phyloP scores from a whole-genome alignment of 169 alveolate genomes.

The Cryptosporidium tyzzeri region DNA sequence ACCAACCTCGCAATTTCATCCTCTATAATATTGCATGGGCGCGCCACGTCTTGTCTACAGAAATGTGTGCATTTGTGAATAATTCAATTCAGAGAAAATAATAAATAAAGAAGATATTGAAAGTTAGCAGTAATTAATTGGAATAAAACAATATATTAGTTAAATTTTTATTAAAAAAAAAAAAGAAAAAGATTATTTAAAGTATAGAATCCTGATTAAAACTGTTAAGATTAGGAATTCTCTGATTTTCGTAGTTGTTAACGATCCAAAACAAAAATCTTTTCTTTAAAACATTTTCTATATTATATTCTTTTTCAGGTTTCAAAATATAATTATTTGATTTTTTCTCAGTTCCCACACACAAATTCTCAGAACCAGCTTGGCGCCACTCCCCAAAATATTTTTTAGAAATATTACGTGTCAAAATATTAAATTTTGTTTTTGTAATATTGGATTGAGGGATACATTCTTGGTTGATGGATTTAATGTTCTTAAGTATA shows the following conservation, averaged over 20 bases:
- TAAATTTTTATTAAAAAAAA: too few species aligned
- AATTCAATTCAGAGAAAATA: background rate
- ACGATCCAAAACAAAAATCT: constrained; percentile 32
- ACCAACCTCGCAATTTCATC: too few species aligned
- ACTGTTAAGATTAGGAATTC: background rate
- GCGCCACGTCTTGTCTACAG: background rate
- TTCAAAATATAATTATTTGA: background rate
- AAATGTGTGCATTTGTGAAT: background rate
- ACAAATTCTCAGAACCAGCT: background rate
- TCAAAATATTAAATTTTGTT: background rate
- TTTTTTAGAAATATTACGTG: constrained; percentile 1
- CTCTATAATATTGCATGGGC: background rate
- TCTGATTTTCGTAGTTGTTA: constrained; percentile 29
- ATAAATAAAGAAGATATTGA: background rate
- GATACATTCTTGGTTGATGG: background rate
- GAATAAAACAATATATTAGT: too few species aligned
- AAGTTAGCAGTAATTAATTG: background rate
- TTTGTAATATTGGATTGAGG: background rate
- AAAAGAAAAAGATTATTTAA: background rate
- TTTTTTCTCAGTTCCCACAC: background rate
- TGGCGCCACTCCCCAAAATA: constrained; percentile 8
- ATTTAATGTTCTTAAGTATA: background rate
- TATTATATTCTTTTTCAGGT: background rate
- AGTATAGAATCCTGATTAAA: background rate
- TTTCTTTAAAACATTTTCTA: constrained; percentile 15